A percentile compares a stretch with the other conserved stretches of the same genome.
Conservation (phyloP, 805 yeast species). For the Zygoascus bituminiphila region DNA sequence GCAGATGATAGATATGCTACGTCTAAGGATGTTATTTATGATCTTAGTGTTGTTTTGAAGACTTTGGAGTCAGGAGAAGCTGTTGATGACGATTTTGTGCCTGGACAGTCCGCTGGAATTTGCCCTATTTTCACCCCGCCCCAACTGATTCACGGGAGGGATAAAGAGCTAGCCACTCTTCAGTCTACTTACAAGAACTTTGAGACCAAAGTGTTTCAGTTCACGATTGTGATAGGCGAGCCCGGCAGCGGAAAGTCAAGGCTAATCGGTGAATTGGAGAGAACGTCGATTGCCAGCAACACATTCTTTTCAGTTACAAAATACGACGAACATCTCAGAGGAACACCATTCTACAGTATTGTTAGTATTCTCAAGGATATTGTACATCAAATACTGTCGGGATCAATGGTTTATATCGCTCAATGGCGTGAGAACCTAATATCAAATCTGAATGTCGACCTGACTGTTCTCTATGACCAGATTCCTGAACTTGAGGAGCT, state of each 20-base stretch:
- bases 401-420: constrained; percentile 30
- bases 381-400: constrained; percentile 36
- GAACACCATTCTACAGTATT: constrained; percentile 32
- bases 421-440: constrained; percentile 37
- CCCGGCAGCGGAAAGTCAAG: constrained; percentile 70
- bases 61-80: constrained; percentile 12
- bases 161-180: constrained; percentile 20
- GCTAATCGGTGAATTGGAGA: constrained; percentile 33
- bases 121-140: constrained; percentile 21
- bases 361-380: constrained; percentile 34
- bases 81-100: constrained; percentile 12
- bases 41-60: constrained; percentile 25
- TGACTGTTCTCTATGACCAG: constrained; percentile 34
- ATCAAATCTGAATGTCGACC: constrained; percentile 34
- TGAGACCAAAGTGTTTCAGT: constrained; percentile 28
- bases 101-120: constrained; percentile 8
- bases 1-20: constrained; percentile 35
- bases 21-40: constrained; percentile 31
- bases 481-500: constrained; percentile 39
- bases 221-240: constrained; percentile 48
- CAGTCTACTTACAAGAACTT: constrained; percentile 18
- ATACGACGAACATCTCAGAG: constrained; percentile 24
- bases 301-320: constrained; percentile 26
- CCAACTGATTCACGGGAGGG: constrained; percentile 27
- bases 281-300: constrained; percentile 29